Conservation (phyloP, 345 rosid genomes). For the Draba incana region DNA sequence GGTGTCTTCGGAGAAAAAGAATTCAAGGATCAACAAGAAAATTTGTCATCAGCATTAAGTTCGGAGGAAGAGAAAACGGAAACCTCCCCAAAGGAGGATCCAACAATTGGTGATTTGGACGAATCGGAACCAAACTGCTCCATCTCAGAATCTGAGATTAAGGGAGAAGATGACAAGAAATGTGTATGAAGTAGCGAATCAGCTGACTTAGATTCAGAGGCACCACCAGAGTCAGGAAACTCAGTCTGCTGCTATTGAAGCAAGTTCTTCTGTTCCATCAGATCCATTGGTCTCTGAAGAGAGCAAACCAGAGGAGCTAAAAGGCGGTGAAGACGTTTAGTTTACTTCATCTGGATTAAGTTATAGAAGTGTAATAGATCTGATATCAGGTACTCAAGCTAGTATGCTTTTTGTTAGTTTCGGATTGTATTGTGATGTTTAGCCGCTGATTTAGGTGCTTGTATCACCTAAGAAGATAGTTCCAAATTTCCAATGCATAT, state of each 20-base stretch:
- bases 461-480: neutral
- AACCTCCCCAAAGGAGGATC: too few species aligned
- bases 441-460: neutral
- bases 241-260: neutral
- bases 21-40: constrained; percentile 16
- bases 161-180: too few species aligned
- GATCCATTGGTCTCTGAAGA: constrained; percentile 19
- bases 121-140: too few species aligned
- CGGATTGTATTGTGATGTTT: too few species aligned
- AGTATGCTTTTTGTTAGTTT: neutral
- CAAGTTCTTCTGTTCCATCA: constrained; percentile 18
- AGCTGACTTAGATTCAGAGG: too few species aligned
- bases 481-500: neutral
- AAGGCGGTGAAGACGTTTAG: constrained; percentile 15
- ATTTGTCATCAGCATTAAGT: constrained; percentile 24
- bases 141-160: too few species aligned
- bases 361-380: neutral
- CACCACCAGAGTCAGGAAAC: too few species aligned
- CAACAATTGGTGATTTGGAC: too few species aligned
- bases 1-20: constrained; percentile 5
- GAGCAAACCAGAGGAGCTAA: constrained; percentile 22
- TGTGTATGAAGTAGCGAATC: too few species aligned
- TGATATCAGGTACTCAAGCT: neutral
- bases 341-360: neutral
- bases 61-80: constrained; percentile 3